Evolutionary conservation across 2,329 filamentous ascomycete genomes (phyloP).

Genomic region (Karstenula rhodostoma): DNA sequence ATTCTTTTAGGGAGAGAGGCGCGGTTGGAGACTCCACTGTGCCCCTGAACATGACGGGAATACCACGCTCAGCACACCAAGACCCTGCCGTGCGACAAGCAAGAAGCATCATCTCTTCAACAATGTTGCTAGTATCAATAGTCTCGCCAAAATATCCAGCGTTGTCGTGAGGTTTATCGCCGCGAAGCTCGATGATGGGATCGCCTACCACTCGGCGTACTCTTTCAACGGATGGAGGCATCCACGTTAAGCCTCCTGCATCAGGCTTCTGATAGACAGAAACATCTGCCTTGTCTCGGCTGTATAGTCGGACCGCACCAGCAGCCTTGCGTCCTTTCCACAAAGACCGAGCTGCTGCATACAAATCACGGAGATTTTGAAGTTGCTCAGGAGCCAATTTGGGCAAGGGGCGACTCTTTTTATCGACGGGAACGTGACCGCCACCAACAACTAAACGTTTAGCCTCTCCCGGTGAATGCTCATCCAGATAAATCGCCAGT

Average conservation of each 20-base stretch:
- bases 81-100: conserved; percentile 60
- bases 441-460: conserved; percentile 40
- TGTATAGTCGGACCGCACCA: conserved; percentile 50
- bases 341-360: conserved; percentile 45
- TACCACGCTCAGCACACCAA: conserved; percentile 61
- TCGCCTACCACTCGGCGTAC: conserved; percentile 53
- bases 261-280: conserved; percentile 46
- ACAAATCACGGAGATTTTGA: conserved; percentile 47
- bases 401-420: conserved; percentile 16
- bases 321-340: conserved; percentile 42
- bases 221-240: conserved; percentile 49
- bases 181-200: conserved; percentile 51
- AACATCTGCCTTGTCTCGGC: conserved; percentile 34
- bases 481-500: conserved; percentile 41
- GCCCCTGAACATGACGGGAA: conserved; percentile 61
- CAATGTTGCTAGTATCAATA: conserved; percentile 39
- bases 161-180: conserved; percentile 14
- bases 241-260: conserved; percentile 49
- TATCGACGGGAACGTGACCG: conserved; percentile 20
- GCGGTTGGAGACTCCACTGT: conserved; percentile 32
- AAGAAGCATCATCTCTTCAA: conserved; percentile 62
- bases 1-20: conserved; percentile 23
- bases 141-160: conserved; percentile 16
- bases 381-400: conserved; percentile 33
- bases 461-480: conserved; percentile 37